Percentiles rank a stretch among this genome's conserved stretches.
These are phyloP conservation scores for Nigrospora sphaerica DNA, from an alignment of 2,329 filamentous ascomycete genomes.

Conservation along the genomic window DNA sequence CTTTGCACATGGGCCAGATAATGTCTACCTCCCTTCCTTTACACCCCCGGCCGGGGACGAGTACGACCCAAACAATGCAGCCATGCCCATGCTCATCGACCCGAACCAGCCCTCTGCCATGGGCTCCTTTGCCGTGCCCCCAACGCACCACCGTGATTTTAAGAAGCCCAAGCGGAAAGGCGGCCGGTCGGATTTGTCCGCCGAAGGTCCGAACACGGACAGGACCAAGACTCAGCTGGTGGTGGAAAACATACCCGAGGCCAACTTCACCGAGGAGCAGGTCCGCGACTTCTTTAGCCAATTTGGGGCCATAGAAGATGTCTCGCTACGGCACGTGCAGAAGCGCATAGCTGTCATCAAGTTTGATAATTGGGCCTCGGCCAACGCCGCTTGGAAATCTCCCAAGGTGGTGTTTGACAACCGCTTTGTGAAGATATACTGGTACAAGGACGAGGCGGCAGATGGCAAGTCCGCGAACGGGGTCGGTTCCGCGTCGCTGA, in stretches of 20 bases:
- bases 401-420: slow-evolving; percentile 81
- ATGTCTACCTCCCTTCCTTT: slow-evolving; percentile 28
- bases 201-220: slow-evolving; percentile 56
- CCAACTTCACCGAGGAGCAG: slow-evolving; percentile 57
- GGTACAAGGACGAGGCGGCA: slow-evolving; percentile 51
- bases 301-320: slow-evolving; percentile 59
- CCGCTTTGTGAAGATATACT: slow-evolving; percentile 78
- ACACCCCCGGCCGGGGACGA: slow-evolving; percentile 32
- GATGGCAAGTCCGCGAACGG: slow-evolving; percentile 21
- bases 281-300: slow-evolving; percentile 64
- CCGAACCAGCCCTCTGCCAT: not conserved
- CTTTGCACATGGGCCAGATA: slow-evolving; percentile 60
- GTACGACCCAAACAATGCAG: slow-evolving; percentile 52
- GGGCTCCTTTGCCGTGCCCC: not conserved
- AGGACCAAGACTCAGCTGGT: slow-evolving; percentile 61
- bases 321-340: slow-evolving; percentile 55
- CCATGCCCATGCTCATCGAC: slow-evolving; percentile 14
- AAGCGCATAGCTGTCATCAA: slow-evolving; percentile 64
- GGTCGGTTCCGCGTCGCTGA: slow-evolving; percentile 3
- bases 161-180: slow-evolving; percentile 28
- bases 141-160: slow-evolving; percentile 21
- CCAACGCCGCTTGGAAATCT: slow-evolving; percentile 65
- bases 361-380: slow-evolving; percentile 58
- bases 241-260: slow-evolving; percentile 70
- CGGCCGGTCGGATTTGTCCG: slow-evolving; percentile 54